These are phyloP conservation scores for Ustulina deusta DNA, from an alignment of 2,329 filamentous ascomycete genomes.

Conservation along the genomic window DNA sequence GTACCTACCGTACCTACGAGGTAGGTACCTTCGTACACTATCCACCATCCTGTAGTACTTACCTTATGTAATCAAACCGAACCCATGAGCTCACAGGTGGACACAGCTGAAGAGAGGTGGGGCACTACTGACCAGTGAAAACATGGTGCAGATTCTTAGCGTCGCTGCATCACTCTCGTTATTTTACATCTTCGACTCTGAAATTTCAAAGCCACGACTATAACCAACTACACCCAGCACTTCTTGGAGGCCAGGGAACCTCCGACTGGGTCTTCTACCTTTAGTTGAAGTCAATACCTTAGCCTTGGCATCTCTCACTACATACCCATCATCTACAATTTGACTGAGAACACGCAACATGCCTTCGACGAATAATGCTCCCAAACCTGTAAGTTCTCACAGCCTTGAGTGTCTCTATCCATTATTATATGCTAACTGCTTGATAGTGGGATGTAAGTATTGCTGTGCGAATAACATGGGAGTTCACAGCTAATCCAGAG, in stretches of 20 bases:
- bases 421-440: conserved; percentile 25
- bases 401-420: not conserved
- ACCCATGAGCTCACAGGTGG: not conserved
- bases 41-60: too few species aligned
- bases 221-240: conserved; percentile 3
- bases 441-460: conserved; percentile 41
- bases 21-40: not conserved
- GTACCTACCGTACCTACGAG: too few species aligned
- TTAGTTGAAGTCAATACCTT: not conserved
- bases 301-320: not conserved
- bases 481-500: conserved; percentile 58
- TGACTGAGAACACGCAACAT: conserved; percentile 38
- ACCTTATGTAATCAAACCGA: too few species aligned
- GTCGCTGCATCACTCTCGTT: conserved; percentile 22
- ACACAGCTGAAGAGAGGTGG: conserved; percentile 12
- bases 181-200: conserved; percentile 25
- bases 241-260: not conserved
- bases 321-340: not conserved
- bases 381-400: conserved; percentile 39
- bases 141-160: conserved; percentile 32
- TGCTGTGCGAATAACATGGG: not conserved
- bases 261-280: not conserved
- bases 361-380: conserved; percentile 44
- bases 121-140: conserved; percentile 9
- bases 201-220: conserved; percentile 31